phyloP scores from a whole-genome alignment of 257 asterid species.

The Ilex asprella region DNA sequence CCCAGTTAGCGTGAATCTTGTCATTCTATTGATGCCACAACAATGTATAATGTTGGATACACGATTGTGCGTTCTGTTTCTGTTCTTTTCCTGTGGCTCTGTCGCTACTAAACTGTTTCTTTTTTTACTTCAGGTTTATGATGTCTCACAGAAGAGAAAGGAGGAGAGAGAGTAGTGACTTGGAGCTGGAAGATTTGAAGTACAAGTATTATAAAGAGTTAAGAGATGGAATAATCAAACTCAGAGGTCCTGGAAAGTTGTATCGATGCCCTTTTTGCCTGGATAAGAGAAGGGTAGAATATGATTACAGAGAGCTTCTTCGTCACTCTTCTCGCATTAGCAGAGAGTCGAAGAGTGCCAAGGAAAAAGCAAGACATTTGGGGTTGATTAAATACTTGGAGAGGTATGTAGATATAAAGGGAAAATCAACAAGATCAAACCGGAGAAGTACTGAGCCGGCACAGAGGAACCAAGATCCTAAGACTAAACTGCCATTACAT shows the following conservation, averaged over 20 bases:
- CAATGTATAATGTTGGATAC: no score
- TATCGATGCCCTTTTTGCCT: constrained; percentile 59
- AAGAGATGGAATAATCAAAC: constrained; percentile 41
- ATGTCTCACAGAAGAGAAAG: constrained; percentile 50
- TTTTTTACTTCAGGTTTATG: constrained; percentile 21
- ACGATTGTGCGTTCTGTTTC: no score
- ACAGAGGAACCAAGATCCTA: constrained; percentile 1
- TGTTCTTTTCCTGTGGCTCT: no score
- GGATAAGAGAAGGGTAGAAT: constrained; percentile 37
- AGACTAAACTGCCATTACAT: background rate
- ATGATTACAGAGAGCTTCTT: constrained; percentile 45
- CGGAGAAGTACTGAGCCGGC: constrained; percentile 25
- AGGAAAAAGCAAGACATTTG: constrained; percentile 60
- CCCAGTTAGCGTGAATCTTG: no score
- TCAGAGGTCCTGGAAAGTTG: constrained; percentile 40
- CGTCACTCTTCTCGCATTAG: constrained; percentile 65
- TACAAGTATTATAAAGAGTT: constrained; percentile 44
- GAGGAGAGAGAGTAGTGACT: constrained; percentile 14
- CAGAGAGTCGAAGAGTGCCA: constrained; percentile 54
- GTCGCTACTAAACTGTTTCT: background rate
- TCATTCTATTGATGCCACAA: no score
- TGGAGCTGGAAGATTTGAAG: constrained; percentile 45
- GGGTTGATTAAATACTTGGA: constrained; percentile 64
- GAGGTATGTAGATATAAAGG: constrained; percentile 27
- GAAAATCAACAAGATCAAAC: constrained; percentile 16